Percentiles rank a stretch among this genome's conserved stretches.
phyloP scores from a whole-genome alignment of 129 eudicot species.

The Arctium minus region DNA sequence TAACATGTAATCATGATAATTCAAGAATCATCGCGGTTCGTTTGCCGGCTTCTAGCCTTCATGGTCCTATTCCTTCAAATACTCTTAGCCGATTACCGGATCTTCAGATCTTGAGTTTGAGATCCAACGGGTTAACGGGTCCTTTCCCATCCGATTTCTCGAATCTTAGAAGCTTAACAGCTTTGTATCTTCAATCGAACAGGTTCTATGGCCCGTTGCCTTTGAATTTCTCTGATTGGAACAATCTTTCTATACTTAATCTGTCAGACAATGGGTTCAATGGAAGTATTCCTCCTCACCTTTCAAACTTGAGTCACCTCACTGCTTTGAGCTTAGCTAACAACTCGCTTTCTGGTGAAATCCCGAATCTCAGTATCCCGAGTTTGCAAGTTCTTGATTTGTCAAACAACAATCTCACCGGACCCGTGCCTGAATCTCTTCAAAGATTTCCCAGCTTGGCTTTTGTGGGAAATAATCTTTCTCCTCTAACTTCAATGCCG shows the following conservation, averaged over 20 bases:
- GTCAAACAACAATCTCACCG: constrained; percentile 73
- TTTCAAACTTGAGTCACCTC: constrained; percentile 69
- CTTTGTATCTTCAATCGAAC: constrained; percentile 72
- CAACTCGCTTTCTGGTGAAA: constrained; percentile 77
- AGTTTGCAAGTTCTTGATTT: constrained; percentile 58
- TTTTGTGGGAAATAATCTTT: constrained; percentile 59
- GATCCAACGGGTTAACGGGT: constrained; percentile 66
- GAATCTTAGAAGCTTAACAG: constrained; percentile 52
- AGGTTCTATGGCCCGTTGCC: constrained; percentile 73
- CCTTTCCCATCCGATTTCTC: constrained; percentile 74
- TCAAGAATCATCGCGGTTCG: constrained; percentile 72
- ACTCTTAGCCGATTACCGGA: constrained; percentile 63
- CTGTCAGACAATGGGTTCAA: constrained; percentile 64
- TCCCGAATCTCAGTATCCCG: constrained; percentile 66
- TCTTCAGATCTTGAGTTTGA: constrained; percentile 73
- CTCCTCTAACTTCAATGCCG: constrained; percentile 27
- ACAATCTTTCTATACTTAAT: constrained; percentile 56
- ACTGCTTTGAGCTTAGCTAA: constrained; percentile 65
- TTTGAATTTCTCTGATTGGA: constrained; percentile 57
- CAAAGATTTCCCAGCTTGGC: constrained; percentile 62
- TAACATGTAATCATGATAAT: constrained; percentile 69
- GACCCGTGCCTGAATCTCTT: constrained; percentile 60
- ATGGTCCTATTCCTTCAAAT: constrained; percentile 56
- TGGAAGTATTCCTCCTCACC: constrained; percentile 62
- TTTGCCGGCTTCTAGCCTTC: constrained; percentile 68